Evolutionary conservation across 176 grass and related monocot species (phyloP), one percentile per base, ranked within the genome.

Genomic region (Rhynchospora tenuis): DNA sequence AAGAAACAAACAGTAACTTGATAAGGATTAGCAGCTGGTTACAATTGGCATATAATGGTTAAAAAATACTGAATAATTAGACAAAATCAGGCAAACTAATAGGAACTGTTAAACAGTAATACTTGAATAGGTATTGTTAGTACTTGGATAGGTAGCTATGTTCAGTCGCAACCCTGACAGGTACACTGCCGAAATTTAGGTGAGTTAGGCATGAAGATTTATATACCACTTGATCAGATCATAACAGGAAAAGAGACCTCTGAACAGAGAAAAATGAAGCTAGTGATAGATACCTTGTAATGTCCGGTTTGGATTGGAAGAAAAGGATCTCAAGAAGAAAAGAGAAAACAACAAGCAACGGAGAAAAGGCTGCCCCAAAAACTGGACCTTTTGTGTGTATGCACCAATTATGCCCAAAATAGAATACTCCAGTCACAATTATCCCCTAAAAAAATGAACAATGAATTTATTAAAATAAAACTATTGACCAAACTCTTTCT

Each of bases 361-460:
- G 85, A 86, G 85, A 86, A 80, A 86, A 86, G 1, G 85, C 74
- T 4, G 85, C 26, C 26, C 17, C 46, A 52, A 86, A 86, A 47
- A 86, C 78, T 22, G 85, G 85, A 77, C 85, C 85, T 86, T 82
- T 86, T 20, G 16, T 86, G 78, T 63, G 85, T 62, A 73, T 60
- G 20, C 85, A 86, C 85, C 85, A 86, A 73, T 81, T 86, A 13
- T 24, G 28, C 1, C 59, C 64, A 0, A 86, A 82, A 59, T 82
- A 82, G 14, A 57, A 81, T 61, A 86, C 23, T 11, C 78, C 78
- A 45, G 76, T 81, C 1, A 81, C 54, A 7, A 81, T 28, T 29
- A 69, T 86, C 69, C 85, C 85, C 85, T 86, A 51, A 16, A 86
- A 72, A 79, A 46, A 31, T 45, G 63, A 81, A 81, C 19, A 61